Evolutionary conservation across 1,284 basidiomycete species (phyloP).

Genomic region (Amylostereum areolatum): DNA sequence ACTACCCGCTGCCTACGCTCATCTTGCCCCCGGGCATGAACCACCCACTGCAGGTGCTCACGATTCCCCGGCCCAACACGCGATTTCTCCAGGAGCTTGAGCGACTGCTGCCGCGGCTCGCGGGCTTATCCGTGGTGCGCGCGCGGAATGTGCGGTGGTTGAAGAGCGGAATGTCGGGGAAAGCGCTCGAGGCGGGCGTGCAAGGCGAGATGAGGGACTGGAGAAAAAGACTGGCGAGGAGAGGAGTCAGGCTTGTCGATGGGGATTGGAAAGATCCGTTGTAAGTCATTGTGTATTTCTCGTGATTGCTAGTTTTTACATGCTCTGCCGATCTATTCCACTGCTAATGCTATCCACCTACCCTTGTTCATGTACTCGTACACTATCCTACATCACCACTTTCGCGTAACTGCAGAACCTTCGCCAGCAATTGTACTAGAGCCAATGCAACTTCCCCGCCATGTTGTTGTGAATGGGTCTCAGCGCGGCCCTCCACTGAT

Average conservation of each 20-base stretch:
- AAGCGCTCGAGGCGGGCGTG: constrained; percentile 64
- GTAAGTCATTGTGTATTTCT: not conserved
- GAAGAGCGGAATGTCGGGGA: constrained; percentile 52
- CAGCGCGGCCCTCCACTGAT: not conserved
- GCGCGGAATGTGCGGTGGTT: constrained; percentile 68
- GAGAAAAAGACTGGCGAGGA: constrained; percentile 50
- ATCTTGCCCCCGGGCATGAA: constrained; percentile 21
- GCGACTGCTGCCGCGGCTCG: constrained; percentile 47
- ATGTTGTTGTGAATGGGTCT: not conserved
- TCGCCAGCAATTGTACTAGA: too few relatives aligned
- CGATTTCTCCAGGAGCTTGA: constrained; percentile 53
- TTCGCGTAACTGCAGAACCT: too few relatives aligned
- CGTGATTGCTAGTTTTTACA: not conserved
- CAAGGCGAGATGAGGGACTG: constrained; percentile 75
- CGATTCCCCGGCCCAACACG: constrained; percentile 60
- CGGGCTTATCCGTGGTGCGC: constrained; percentile 50
- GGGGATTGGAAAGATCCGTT: constrained; percentile 52
- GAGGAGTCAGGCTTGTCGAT: constrained; percentile 57
- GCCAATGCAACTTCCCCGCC: too few relatives aligned
- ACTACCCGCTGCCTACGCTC: constrained; percentile 53
- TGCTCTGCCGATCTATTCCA: not conserved
- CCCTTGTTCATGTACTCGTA: too few relatives aligned
- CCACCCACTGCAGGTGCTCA: constrained; percentile 57
- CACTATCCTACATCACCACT: too few relatives aligned
- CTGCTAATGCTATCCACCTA: too few relatives aligned